Evolutionary conservation across 1,139 yeast species (phyloP), one percentile per base, ranked within the genome.

Genomic region (Suhomyces taliae): DNA sequence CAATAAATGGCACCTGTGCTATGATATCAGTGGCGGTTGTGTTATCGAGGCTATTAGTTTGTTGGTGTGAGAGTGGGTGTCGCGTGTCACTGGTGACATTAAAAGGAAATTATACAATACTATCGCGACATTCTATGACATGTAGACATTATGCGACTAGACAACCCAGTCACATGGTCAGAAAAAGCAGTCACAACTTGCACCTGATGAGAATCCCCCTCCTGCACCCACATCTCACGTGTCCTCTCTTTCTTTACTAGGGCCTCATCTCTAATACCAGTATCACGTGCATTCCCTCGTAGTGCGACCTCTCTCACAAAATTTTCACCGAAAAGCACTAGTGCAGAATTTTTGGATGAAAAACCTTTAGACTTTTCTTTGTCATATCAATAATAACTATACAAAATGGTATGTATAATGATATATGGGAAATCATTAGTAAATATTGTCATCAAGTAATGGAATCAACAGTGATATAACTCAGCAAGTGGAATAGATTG

Each of bases 401-500:
- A 65, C 56, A 68, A 65, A 59, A 69, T 69, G 74, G 74, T 69
- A 69, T 67, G 74, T 69, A 56, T 47, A 43, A 42, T 24, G 24
- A 24, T 24, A 19, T 19, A 19, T 19, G 24, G 24, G 27, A 19
- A 19, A 19, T 4, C 24, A 4, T 19, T 19, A 19, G 24, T 19
- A 4, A 19, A 4, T 19, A 19, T 19, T 19, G 24, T 19, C 24
- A 19, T 19, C 24, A 19, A 4, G 24, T 19, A 19, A 19, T 19
- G 4, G 24, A 19, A 19, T 19, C 24, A 19, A 4, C 24, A 19
- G 24, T 19, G 24, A 19, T 19, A 19, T 19, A 19, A 19, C 24
- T 19, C 24, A 19, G 24, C 24, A 19, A 19, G 24, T 19, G 24
- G 24, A 19, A 19, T 19, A 19, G 24, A 19, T 4, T 19, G 24